Conservation (phyloP, 2,329 filamentous ascomycete species). For the Cladophialophora psammophila region DNA sequence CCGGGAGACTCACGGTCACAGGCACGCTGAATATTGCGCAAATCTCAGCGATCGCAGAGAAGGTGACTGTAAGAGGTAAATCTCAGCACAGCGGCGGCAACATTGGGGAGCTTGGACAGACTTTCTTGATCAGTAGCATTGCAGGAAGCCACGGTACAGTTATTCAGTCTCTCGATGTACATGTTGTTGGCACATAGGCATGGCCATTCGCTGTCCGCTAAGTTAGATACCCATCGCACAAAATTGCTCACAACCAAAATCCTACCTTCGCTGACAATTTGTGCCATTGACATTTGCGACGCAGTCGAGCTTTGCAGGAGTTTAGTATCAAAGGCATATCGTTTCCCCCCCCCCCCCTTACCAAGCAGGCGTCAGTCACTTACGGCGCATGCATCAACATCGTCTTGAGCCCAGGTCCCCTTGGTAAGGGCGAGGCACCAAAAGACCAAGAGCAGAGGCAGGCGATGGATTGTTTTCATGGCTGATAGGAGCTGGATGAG, state of each 20-base stretch:
- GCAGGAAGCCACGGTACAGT: slow-evolving; percentile 35
- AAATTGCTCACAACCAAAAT: not conserved
- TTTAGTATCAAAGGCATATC: not conserved
- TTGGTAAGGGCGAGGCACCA: not conserved
- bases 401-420: slow-evolving; percentile 25
- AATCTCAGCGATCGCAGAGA: slow-evolving; percentile 35
- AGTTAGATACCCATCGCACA: slow-evolving; percentile 6
- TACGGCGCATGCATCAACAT: slow-evolving; percentile 37
- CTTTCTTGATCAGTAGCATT: slow-evolving; percentile 37
- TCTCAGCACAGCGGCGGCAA: not conserved
- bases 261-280: slow-evolving; percentile 33
- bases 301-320: slow-evolving; percentile 30
- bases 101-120: slow-evolving; percentile 12
- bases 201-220: slow-evolving; percentile 33
- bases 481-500: not conserved
- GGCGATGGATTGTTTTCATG: not conserved
- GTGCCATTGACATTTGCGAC: slow-evolving; percentile 38
- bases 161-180: slow-evolving; percentile 37
- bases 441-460: not conserved
- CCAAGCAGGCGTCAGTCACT: slow-evolving; percentile 3
- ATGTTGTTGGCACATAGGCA: slow-evolving; percentile 38
- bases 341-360: too few species aligned
- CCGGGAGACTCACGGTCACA: slow-evolving; percentile 17
- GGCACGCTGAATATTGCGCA: slow-evolving; percentile 35
- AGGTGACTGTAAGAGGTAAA: slow-evolving; percentile 32